Base-by-base conservation (phyloP, 257 asterid species). In the Rhazya stricta region DNA sequence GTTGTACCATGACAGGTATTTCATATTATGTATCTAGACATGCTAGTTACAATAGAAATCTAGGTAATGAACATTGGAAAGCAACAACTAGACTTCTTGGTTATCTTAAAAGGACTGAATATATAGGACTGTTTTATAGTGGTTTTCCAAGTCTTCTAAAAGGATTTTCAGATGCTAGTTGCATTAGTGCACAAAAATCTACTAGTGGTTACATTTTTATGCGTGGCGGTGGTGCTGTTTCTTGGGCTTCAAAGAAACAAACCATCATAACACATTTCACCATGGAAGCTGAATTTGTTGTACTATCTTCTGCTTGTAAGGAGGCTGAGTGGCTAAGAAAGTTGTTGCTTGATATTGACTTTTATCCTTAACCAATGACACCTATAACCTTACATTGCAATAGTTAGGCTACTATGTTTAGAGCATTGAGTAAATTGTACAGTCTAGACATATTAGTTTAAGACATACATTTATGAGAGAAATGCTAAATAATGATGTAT, bases 291-390 rank as follows among this genome's bases (percentile, higher is more conserved):
- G 69, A 76, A 21, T 70, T 77, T 13, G 7, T 70, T n/a, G 72
- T 23, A 8, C 13, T 60, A 0, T 37, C 25, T 34, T 19, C 9
- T 9, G 12, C 27, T 0, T 46, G 72, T 27, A 46, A 72, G 32
- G 73, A 77, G 37, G 67, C 51, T 1, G 51, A 56, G 32, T 77
- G 80, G 71, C 46, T 77, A 13, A 54, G 63, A 13, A 21, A 43
- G 39, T 6, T 69, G 12, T 43, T 58, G 1, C 15, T 42, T 0
- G 46, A 79, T 34, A 23, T 67, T 51, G n/a, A 19, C 16, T 23
- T 68, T 16, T 73, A 48, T 42, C 42, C 51, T 3, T n/a, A 57
- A 57, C 72, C 34, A 1, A 58, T 73, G 23, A 29, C 56, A 11
- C 9, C n/a, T 1, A n/a, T 73, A 8, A 25, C 54, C 15, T 18